Evolutionary conservation across 208 protist genomes (phyloP), one percentile per base, ranked within the genome.

Genomic region (Leishmania arabica): DNA sequence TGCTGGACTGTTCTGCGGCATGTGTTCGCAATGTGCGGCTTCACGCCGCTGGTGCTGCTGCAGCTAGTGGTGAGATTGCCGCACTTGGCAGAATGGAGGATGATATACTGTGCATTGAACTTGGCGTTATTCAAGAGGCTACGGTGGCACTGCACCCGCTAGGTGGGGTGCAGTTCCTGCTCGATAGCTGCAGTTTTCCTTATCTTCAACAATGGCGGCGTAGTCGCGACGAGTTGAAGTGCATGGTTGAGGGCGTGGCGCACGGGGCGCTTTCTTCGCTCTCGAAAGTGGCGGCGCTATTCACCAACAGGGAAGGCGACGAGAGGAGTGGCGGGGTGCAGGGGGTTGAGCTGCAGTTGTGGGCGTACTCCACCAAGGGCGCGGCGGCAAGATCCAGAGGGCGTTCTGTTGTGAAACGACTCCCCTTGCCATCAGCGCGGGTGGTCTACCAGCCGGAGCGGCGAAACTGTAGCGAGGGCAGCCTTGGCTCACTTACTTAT

Each of bases 11-110:
- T 24, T 53, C 66, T 1, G 24, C 78, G n/a, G 60, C 64, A 6
- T 81, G 83, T 3, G 70, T 86, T 37, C 83, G 83, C 40, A 86
- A 86, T 54, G 83, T 86, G 11, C 49, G 51, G 0, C 60, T 86
- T 11, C 34, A 69, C 42, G 79, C 83, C 40, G 40, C 58, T 0
- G 70, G 54, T 13, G 42, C 42, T 27, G 49, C 45, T 0, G 80
- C 75, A 3, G 34, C 31, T 8, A 5, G 19, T 11, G 27, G 17
- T 9, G n/a, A 9, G 24, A n/a, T 11, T 1, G 51, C 11, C 13
- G 17, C 13, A 15, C 47, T 1, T 51, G 4, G 58, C 40, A 71
- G 72, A 34, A 1, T 21, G 42, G 60, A 73, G 34, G 64, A 13
- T 34, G 73, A 78, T 37, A 11, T 54, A 31, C 24, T 73, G 37